These are phyloP conservation scores for Globisporangium parvum DNA, from an alignment of 352 stramenopile genomes.

Conservation along the genomic window DNA sequence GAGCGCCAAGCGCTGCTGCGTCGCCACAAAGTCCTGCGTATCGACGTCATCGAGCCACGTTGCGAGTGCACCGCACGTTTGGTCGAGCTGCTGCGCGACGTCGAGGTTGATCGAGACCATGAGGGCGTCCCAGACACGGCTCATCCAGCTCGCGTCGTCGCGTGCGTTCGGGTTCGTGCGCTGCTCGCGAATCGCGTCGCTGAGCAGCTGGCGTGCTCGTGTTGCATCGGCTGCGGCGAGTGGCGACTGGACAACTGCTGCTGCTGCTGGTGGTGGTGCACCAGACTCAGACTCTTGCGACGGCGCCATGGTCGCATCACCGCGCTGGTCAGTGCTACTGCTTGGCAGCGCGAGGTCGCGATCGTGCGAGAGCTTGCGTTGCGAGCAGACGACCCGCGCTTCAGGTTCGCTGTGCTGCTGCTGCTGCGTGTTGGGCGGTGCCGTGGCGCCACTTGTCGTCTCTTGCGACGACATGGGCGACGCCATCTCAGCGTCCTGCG, in stretches of 20 bases:
- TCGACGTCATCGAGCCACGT: conserved; percentile 23
- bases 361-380: conserved; percentile 4
- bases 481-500: conserved; percentile 7
- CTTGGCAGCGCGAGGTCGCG: no score
- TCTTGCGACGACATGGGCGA: conserved; percentile 1
- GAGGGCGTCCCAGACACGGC: conserved; percentile 23
- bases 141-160: conserved; percentile 23
- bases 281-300: no score
- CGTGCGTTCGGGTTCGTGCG: conserved; percentile 2
- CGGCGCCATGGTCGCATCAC: neutral
- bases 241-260: neutral
- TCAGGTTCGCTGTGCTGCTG: neutral
- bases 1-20: conserved; percentile 13
- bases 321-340: neutral
- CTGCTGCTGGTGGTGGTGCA: neutral
- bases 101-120: conserved; percentile 24
- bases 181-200: conserved; percentile 23
- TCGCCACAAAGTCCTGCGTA: neutral
- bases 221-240: neutral
- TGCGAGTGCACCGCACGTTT: conserved; percentile 29
- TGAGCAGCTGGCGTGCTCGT: conserved; percentile 5
- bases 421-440: neutral
- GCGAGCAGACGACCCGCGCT: conserved; percentile 5
- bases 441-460: neutral
- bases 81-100: conserved; percentile 29